phyloP scores from a whole-genome alignment of 192 early-diverging fungal genomes.

The Umbelopsis ramanniana region DNA sequence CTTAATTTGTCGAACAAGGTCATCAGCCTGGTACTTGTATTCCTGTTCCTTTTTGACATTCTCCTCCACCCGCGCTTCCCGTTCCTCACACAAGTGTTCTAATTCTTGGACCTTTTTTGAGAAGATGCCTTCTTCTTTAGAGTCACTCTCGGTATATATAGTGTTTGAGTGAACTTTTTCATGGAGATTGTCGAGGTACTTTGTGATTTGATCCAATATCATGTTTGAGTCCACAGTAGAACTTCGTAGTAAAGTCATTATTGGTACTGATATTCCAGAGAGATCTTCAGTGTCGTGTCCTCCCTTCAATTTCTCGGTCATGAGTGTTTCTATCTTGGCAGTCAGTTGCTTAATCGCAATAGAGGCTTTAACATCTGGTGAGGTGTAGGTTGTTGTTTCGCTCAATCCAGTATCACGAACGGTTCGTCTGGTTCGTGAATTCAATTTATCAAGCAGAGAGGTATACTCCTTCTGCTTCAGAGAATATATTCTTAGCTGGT shows the following conservation, averaged over 20 bases:
- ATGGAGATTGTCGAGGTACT: not conserved
- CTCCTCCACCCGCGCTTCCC: not conserved
- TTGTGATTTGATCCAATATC: slow-evolving; percentile 9
- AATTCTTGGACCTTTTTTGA: not conserved
- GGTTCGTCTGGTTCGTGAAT: not conserved
- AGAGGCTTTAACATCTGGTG: slow-evolving; percentile 1
- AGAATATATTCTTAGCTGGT: not conserved
- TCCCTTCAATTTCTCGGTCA: not conserved
- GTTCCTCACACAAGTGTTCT: not conserved
- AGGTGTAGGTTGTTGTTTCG: not conserved
- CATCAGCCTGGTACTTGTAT: not conserved
- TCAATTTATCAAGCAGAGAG: not conserved
- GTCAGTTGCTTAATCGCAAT: slow-evolving; percentile 4
- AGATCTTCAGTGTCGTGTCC: not conserved
- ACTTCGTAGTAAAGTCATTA: not conserved
- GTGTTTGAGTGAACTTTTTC: not conserved
- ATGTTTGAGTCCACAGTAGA: not conserved
- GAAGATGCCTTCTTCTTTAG: not conserved
- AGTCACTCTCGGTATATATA: not conserved
- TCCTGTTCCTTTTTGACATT: not conserved
- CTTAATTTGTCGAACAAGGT: slow-evolving; percentile 6
- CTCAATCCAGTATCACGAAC: not conserved
- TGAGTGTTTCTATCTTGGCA: not conserved
- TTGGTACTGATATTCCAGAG: not conserved
- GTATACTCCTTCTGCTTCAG: not conserved